Evolutionary conservation across 306 rosid species (phyloP).

Genomic region (Clitoria ternatea): DNA sequence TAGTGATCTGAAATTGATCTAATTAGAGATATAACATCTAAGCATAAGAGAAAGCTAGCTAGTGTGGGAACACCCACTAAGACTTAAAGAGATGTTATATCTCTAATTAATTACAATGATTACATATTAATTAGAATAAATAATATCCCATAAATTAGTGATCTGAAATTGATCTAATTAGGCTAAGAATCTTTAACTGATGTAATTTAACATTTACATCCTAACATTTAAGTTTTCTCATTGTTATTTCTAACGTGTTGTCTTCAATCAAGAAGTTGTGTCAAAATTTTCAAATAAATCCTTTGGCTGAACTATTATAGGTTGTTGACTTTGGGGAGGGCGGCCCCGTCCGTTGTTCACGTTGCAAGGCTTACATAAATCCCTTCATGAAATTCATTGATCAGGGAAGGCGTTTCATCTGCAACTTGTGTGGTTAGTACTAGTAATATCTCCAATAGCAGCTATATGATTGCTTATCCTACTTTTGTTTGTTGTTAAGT

Average conservation of each 20-base stretch:
- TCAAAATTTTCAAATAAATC: neutral
- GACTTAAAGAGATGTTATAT: too few species aligned
- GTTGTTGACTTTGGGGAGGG: conserved; percentile 98
- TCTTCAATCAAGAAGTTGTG: conserved; percentile 5
- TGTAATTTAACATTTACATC: too few species aligned
- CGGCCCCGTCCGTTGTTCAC: conserved; percentile 98
- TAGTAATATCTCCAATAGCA: conserved; percentile 16
- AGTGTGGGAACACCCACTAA: too few species aligned
- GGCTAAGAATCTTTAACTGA: too few species aligned
- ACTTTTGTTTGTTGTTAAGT: conserved; percentile 22
- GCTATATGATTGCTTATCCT: conserved; percentile 17
- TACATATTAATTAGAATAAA: too few species aligned
- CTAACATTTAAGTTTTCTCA: neutral
- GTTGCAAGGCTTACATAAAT: conserved; percentile 95
- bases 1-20: too few species aligned
- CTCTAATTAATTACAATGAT: too few species aligned
- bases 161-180: too few species aligned
- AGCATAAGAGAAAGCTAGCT: too few species aligned
- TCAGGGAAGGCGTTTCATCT: conserved; percentile 92
- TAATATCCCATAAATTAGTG: too few species aligned
- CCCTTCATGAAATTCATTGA: conserved; percentile 97
- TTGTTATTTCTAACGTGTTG: conserved; percentile 10
- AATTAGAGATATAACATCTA: too few species aligned
- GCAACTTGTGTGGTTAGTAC: conserved; percentile 94
- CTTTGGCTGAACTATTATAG: conserved; percentile 36